Evolutionary conservation across 2,329 filamentous ascomycete genomes (phyloP), one percentile per base, ranked within the genome.

Genomic region (Cercospora sp.): DNA sequence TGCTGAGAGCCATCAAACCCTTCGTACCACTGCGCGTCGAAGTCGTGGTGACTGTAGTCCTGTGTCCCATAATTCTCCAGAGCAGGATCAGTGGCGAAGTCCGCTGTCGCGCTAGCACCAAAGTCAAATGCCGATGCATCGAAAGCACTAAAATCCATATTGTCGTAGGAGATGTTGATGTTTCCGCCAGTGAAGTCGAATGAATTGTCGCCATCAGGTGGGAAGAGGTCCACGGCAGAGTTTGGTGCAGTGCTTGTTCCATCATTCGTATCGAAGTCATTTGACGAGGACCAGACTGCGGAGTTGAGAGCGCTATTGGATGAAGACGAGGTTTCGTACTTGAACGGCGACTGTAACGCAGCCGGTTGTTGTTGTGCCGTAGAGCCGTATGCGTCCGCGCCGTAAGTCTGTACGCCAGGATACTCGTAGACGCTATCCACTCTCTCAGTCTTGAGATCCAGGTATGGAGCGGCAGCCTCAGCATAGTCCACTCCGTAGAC

Each of bases 171-270:
- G 53, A 82, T 77, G 63, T 77, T 76, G 65, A 83, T 80, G 45
- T 79, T 78, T 12, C 79, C 79, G 60, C 75, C 77, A 20, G 70
- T 73, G 74, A 82, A 82, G 69, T 82, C 79, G 69, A 81, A 79
- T 12, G 75, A 74, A 64, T 80, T 80, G 20, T 77, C 71, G 30
- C 31, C 23, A n/a, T 23, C 36, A 30, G 77, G 72, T 4, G 57
- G 55, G 5, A 64, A 63, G 8, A 72, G 66, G 57, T 72, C 69
- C 18, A 67, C 61, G 39, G 67, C 67, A 58, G 65, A 69, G 16
- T 67, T 57, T 48, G 63, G 70, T 26, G 65, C 69, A 20, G 65
- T 72, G 55, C 64, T 59, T 53, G 59, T 30, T 8, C 58, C 63
- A 12, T 55, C 51, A 30, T 51, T 68, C 16, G 73, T 67, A 45